phyloP scores from a whole-genome alignment of 108 stramenopile genomes.

The Skeletonema tropicum region DNA sequence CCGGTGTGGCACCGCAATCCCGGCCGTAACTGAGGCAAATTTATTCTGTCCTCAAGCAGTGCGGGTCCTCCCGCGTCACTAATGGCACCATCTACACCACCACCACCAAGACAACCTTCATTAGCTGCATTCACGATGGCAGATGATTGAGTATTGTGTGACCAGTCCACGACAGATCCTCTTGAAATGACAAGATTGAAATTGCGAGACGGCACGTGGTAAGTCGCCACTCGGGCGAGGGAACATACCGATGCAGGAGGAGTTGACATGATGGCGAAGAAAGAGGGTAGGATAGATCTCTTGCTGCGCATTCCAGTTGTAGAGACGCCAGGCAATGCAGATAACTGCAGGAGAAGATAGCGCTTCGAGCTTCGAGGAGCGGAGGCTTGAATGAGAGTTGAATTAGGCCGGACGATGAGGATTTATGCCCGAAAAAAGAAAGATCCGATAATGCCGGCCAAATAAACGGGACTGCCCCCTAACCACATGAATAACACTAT shows the following conservation, averaged over 20 bases:
- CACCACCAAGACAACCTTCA: slow-evolving; percentile 78
- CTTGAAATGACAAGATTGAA: slow-evolving; percentile 50
- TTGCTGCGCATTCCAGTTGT: not conserved
- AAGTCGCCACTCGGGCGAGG: slow-evolving; percentile 14
- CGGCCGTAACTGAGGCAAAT: slow-evolving; percentile 46
- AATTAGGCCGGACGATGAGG: too few relatives aligned
- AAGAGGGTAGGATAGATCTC: not conserved
- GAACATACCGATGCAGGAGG: not conserved
- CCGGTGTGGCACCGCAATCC: slow-evolving; percentile 69
- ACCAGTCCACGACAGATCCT: slow-evolving; percentile 57
- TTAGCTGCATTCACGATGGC: slow-evolving; percentile 70
- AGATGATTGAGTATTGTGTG: slow-evolving; percentile 25
- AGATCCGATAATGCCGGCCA: too few relatives aligned
- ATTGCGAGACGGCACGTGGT: not conserved
- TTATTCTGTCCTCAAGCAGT: slow-evolving; percentile 56
- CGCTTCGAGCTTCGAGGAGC: too few relatives aligned
- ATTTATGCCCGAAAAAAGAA: too few relatives aligned
- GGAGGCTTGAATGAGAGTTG: too few relatives aligned
- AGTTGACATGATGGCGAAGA: not conserved
- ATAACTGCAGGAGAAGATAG: too few relatives aligned
- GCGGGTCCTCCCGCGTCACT: slow-evolving; percentile 62
- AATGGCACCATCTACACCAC: slow-evolving; percentile 92
- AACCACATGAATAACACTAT: too few relatives aligned
- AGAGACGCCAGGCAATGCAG: too few relatives aligned
- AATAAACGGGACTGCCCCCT: too few relatives aligned